phyloP scores from a whole-genome alignment of 2,329 filamentous ascomycete species.

The Pleoardoris graminearum region DNA sequence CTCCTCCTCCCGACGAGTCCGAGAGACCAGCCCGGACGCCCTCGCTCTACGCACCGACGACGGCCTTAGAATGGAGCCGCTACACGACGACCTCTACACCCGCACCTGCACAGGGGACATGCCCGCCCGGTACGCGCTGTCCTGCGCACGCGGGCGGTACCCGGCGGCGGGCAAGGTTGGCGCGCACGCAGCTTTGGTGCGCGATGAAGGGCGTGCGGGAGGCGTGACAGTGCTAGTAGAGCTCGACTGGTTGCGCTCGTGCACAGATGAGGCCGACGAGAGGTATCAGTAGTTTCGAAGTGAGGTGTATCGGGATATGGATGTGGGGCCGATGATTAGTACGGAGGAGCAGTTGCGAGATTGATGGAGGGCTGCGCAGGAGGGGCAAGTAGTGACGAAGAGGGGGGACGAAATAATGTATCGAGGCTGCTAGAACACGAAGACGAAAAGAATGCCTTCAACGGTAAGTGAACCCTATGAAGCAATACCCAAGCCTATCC shows the following conservation, averaged over 20 bases:
- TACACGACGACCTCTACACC: background rate
- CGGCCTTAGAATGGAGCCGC: background rate
- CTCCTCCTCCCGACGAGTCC: no score
- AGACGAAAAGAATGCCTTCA: no score
- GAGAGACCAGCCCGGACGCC: background rate
- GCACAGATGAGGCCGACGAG: background rate
- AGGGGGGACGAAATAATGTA: background rate
- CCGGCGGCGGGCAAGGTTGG: background rate
- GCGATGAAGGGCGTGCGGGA: no score
- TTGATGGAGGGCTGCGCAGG: background rate
- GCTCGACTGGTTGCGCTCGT: background rate
- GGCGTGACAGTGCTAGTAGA: background rate
- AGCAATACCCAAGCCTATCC: no score
- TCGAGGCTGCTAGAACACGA: no score
- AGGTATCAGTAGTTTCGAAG: background rate
- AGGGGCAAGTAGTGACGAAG: background rate
- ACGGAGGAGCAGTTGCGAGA: background rate
- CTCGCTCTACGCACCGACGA: background rate
- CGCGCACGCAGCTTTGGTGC: background rate
- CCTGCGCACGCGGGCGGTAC: background rate
- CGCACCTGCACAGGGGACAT: background rate
- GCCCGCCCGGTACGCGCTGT: background rate
- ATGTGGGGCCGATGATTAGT: background rate
- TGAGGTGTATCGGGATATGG: background rate
- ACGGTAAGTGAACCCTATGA: no score